Conservation (phyloP, 106 monocot genomes). For the Amphibolis antarctica region DNA sequence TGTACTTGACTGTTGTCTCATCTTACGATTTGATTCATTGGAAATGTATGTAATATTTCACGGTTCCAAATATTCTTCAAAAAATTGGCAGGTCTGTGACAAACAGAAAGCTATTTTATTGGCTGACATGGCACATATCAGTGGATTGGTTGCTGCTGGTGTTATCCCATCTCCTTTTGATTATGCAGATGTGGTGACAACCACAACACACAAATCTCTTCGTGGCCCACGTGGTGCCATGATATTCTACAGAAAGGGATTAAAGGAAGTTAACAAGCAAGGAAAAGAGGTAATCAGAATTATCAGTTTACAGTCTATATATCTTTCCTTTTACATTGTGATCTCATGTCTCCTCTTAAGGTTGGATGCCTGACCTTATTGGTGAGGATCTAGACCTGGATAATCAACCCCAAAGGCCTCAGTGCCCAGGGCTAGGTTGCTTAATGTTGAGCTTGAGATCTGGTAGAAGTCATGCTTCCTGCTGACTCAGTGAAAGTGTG, state of each 20-base stretch:
- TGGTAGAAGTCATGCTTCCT: too few relatives aligned
- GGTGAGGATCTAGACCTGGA: too few relatives aligned
- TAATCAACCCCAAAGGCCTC: too few relatives aligned
- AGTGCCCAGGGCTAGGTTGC: too few relatives aligned
- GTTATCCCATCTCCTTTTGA: conserved; percentile 98
- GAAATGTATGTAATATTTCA: not conserved
- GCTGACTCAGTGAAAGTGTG: too few relatives aligned
- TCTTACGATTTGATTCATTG: not conserved
- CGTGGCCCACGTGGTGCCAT: conserved; percentile 99
- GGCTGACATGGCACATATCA: conserved; percentile 99
- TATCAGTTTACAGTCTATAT: not conserved
- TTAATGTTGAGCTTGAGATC: too few relatives aligned
- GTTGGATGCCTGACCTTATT: too few relatives aligned
- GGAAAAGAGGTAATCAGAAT: conserved; percentile 46
- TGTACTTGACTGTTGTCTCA: not conserved
- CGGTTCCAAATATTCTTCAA: not conserved
- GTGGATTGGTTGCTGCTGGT: conserved; percentile 94
- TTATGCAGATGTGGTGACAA: conserved; percentile 93
- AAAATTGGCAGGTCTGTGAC: conserved; percentile 62
- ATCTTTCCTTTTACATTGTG: too few relatives aligned
- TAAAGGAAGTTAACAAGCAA: conserved; percentile 88
- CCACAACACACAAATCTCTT: conserved; percentile 97
- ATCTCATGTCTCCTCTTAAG: too few relatives aligned
- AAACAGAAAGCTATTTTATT: conserved; percentile 93
- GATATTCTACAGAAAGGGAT: conserved; percentile 92